Conservation (phyloP, 371 early-diverging fungal genomes). For the Chytridiales sp. region DNA sequence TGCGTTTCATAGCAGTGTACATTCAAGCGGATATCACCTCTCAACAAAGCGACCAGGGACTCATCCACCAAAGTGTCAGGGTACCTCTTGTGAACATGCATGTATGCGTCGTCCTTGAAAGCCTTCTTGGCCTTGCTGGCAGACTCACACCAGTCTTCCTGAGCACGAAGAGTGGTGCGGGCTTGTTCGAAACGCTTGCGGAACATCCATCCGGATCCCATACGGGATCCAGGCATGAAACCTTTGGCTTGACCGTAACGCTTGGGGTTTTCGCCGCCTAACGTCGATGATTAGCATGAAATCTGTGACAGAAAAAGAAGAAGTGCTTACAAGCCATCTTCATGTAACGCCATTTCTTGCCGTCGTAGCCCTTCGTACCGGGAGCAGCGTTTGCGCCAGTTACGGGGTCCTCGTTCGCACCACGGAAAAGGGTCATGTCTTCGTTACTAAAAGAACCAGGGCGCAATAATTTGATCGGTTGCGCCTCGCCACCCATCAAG, state of each 20-base stretch:
- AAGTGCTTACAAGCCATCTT: constrained; percentile 76
- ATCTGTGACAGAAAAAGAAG: neutral
- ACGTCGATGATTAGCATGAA: neutral
- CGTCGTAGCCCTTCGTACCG: constrained; percentile 46
- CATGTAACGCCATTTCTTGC: constrained; percentile 70
- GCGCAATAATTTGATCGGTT: constrained; percentile 56
- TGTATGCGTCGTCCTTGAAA: constrained; percentile 24
- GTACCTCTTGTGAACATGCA: constrained; percentile 43
- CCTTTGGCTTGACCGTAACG: constrained; percentile 33
- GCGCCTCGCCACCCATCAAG: constrained; percentile 81
- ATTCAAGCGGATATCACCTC: constrained; percentile 71
- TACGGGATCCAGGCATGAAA: constrained; percentile 57
- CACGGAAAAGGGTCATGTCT: constrained; percentile 70
- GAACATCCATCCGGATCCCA: constrained; percentile 73
- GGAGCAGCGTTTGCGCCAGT: constrained; percentile 40
- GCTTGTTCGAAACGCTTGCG: constrained; percentile 65
- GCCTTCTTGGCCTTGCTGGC: constrained; percentile 35
- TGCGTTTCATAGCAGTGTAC: constrained; percentile 62
- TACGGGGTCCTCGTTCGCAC: too few species aligned
- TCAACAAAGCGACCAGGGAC: constrained; percentile 62
- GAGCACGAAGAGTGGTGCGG: constrained; percentile 46
- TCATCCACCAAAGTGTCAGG: constrained; percentile 67
- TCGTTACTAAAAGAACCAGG: constrained; percentile 48
- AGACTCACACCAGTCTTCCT: constrained; percentile 79
- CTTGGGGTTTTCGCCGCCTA: constrained; percentile 82